Evolutionary conservation across 192 early-diverging fungal genomes (phyloP).

Genomic region (Lunasporangiospora selenospora): DNA sequence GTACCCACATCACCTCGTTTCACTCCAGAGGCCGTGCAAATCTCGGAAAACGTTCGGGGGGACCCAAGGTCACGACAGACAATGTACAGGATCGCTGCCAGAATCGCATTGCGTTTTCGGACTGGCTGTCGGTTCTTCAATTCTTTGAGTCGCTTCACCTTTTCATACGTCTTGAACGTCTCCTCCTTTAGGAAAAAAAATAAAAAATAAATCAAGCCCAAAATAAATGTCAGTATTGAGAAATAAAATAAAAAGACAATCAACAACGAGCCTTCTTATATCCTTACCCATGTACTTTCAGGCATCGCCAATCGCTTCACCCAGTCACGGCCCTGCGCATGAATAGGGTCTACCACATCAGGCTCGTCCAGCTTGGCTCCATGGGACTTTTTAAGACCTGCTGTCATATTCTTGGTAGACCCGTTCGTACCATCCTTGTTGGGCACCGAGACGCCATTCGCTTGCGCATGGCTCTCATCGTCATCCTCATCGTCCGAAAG

Average conservation of each 20-base stretch:
- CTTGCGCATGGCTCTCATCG: slow-evolving; percentile 11
- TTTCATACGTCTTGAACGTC: slow-evolving; percentile 57
- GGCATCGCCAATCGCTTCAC: slow-evolving; percentile 32
- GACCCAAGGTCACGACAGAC: slow-evolving; percentile 62
- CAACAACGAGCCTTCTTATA: neutral
- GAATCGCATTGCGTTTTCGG: slow-evolving; percentile 65
- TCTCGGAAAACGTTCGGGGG: slow-evolving; percentile 68
- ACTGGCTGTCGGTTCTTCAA: slow-evolving; percentile 72
- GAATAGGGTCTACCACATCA: slow-evolving; percentile 26
- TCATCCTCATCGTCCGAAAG: slow-evolving; percentile 19
- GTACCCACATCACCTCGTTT: slow-evolving; percentile 67
- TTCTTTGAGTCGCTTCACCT: slow-evolving; percentile 63
- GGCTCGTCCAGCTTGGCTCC: neutral
- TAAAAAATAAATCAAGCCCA: no score
- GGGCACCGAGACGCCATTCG: slow-evolving; percentile 1
- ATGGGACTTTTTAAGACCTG: neutral
- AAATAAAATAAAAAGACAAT: neutral
- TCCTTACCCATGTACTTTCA: slow-evolving; percentile 35
- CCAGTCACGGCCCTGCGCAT: slow-evolving; percentile 37
- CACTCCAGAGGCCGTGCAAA: slow-evolving; percentile 65
- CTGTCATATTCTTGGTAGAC: neutral
- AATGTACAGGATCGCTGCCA: slow-evolving; percentile 67
- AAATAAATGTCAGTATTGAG: no score
- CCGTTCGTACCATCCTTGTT: neutral
- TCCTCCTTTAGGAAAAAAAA: slow-evolving; percentile 29